These are phyloP conservation scores for Leptographium wingfieldii DNA, from an alignment of 2,329 filamentous ascomycete species.

Conservation along the genomic window DNA sequence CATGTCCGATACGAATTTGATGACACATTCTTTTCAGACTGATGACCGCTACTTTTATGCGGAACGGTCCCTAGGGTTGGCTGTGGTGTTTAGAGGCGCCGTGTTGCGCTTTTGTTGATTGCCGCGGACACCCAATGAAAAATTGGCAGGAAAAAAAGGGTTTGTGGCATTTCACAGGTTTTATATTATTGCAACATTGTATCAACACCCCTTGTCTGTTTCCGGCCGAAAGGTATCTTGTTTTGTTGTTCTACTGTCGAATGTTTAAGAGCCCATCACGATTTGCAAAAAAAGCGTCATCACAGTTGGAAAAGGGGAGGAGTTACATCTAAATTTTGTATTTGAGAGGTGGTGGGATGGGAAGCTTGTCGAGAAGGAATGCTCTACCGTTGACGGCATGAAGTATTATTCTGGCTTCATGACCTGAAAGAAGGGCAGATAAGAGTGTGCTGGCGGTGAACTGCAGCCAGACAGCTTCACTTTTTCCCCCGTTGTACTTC, in stretches of 20 bases:
- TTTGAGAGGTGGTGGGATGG: background rate
- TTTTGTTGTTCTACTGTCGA: background rate
- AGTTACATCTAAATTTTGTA: background rate
- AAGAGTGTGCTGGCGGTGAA: background rate
- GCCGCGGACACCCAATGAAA: background rate
- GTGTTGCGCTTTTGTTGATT: background rate
- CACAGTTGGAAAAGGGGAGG: background rate
- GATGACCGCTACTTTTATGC: constrained; percentile 17
- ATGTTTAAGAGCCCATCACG: background rate
- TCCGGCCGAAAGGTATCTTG: background rate
- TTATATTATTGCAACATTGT: constrained; percentile 1
- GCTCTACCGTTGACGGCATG: background rate
- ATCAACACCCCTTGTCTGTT: background rate
- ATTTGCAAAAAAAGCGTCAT: constrained; percentile 2
- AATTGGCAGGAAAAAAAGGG: constrained; percentile 4
- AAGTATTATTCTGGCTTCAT: background rate
- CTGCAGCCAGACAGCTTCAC: background rate
- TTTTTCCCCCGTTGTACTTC: background rate
- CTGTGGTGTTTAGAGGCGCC: constrained; percentile 11
- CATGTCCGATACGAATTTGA: constrained; percentile 29
- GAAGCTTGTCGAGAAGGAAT: background rate
- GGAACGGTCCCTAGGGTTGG: constrained; percentile 15
- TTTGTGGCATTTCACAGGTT: constrained; percentile 1
- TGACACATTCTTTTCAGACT: constrained; percentile 22
- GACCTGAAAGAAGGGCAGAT: background rate